Evolutionary conservation across 2,329 filamentous ascomycete genomes (phyloP).

Genomic region (Lecanicillium sp.): DNA sequence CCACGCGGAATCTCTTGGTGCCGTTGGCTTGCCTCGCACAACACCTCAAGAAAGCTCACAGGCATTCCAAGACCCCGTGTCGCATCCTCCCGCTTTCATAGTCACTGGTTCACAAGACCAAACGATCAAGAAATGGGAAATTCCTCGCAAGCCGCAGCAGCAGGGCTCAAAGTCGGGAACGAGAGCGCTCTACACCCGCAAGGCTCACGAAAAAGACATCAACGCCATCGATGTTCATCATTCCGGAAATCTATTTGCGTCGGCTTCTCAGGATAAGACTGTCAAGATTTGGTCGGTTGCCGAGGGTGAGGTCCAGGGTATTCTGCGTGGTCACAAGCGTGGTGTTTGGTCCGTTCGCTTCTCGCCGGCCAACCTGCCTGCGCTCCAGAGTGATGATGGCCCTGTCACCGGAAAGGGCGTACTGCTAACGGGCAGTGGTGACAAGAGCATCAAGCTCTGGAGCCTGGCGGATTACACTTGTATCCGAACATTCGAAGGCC

Average conservation of each 20-base stretch:
- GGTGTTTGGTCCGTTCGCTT: constrained; percentile 96
- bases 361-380: constrained; percentile 70
- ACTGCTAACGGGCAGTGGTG: constrained; percentile 83
- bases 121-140: constrained; percentile 92
- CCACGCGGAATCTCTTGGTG: constrained; percentile 89
- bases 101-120: constrained; percentile 92
- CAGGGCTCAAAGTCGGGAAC: constrained; percentile 45
- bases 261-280: constrained; percentile 91
- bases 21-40: constrained; percentile 73
- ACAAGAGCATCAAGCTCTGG: constrained; percentile 96
- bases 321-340: constrained; percentile 85
- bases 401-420: constrained; percentile 72
- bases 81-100: constrained; percentile 75
- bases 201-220: constrained; percentile 98
- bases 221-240: constrained; percentile 84
- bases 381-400: constrained; percentile 65
- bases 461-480: constrained; percentile 88
- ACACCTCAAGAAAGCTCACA: constrained; percentile 62
- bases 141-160: constrained; percentile 50
- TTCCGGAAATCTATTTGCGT: constrained; percentile 76
- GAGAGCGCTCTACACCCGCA: constrained; percentile 75
- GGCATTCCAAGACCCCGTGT: constrained; percentile 66
- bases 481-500: constrained; percentile 88
- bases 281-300: constrained; percentile 95
- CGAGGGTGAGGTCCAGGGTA: constrained; percentile 84